Conservation (phyloP, 371 early-diverging fungal genomes). For the Basidiobolus heterosporus region DNA sequence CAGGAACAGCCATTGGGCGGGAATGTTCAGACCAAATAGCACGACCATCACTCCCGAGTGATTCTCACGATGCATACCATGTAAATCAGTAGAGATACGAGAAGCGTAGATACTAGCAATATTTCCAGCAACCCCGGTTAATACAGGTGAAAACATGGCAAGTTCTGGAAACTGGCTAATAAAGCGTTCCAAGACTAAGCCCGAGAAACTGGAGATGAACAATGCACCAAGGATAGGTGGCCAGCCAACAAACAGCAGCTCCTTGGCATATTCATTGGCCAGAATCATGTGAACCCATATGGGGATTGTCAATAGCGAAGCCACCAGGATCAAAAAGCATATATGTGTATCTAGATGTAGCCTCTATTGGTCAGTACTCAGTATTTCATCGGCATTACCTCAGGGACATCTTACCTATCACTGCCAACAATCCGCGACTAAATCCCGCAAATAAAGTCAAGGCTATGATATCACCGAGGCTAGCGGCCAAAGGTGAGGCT, state of each 20-base stretch:
- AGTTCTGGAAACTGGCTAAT: constrained; percentile 57
- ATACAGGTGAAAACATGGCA: constrained; percentile 52
- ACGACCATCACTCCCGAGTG: constrained; percentile 34
- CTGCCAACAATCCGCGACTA: constrained; percentile 6
- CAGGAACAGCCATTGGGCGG: constrained; percentile 50
- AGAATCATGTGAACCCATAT: constrained; percentile 33
- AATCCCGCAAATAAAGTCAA: constrained; percentile 37
- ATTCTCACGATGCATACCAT: constrained; percentile 29
- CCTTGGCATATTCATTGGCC: constrained; percentile 37
- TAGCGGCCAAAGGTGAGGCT: constrained; percentile 52
- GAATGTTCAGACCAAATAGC: constrained; percentile 48
- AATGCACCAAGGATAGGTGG: constrained; percentile 56
- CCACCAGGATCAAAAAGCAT: constrained; percentile 23
- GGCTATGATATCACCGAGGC: constrained; percentile 56
- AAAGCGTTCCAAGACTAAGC: constrained; percentile 54
- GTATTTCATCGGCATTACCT: not conserved
- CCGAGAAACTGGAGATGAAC: constrained; percentile 60
- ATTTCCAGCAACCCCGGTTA: constrained; percentile 65
- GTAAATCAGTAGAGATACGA: constrained; percentile 60
- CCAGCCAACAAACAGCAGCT: constrained; percentile 55
- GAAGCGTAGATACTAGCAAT: constrained; percentile 69
- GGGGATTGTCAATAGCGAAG: constrained; percentile 26
- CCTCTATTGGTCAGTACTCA: constrained; percentile 1
- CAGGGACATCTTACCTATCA: not conserved
- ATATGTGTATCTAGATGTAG: constrained; percentile 20